phyloP scores from a whole-genome alignment of 371 early-diverging fungal species.

The Mortierella sp. region DNA sequence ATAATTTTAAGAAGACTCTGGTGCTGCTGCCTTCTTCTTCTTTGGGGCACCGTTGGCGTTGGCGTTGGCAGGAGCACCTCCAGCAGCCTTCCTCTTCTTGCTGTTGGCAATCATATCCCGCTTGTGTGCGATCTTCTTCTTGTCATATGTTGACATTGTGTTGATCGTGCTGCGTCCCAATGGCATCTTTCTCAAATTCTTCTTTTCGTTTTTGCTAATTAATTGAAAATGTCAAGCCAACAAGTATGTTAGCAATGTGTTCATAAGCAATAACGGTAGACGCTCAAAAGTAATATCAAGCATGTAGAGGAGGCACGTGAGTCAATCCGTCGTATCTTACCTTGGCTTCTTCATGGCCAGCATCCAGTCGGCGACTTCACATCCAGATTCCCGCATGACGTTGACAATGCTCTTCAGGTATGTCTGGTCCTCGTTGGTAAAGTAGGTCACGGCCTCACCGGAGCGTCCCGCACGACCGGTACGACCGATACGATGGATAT shows the following conservation, averaged over 20 bases:
- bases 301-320: no score
- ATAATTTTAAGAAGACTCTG: constrained; percentile 20
- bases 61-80: not conserved
- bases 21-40: constrained; percentile 27
- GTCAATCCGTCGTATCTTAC: constrained; percentile 43
- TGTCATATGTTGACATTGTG: constrained; percentile 75
- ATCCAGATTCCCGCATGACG: constrained; percentile 96
- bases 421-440: constrained; percentile 93
- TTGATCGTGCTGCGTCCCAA: constrained; percentile 75
- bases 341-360: constrained; percentile 83
- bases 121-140: constrained; percentile 69
- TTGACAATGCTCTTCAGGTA: constrained; percentile 94
- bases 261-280: not conserved
- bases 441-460: constrained; percentile 90
- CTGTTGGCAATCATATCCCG: constrained; percentile 60
- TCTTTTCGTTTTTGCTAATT: constrained; percentile 67
- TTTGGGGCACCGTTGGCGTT: constrained; percentile 7
- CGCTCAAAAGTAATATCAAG: not conserved
- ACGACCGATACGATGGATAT: constrained; percentile 94
- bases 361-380: constrained; percentile 98
- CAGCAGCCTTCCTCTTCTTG: constrained; percentile 50
- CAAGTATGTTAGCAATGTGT: not conserved
- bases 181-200: constrained; percentile 75
- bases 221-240: not conserved
- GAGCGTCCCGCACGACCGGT: constrained; percentile 92